Evolutionary conservation across 2,329 filamentous ascomycete species (phyloP), one percentile per base, ranked within the genome.

Genomic region (Claviceps cyperi): DNA sequence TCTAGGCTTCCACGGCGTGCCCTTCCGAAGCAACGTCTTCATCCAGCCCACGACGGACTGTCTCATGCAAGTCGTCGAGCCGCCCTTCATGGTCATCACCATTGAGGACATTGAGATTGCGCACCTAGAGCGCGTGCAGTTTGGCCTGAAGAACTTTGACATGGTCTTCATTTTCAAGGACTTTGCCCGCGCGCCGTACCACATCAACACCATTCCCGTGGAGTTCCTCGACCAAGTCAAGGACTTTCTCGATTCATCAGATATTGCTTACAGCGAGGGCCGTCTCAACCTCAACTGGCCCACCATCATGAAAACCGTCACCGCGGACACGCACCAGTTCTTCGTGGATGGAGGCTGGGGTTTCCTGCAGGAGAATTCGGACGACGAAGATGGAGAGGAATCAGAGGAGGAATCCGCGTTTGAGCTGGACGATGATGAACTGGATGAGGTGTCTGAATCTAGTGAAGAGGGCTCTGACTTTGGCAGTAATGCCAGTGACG

Each of bases 291-390:
- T 98, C 51, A 97, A 97, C 75, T 98, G 92, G 92, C 85, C 86
- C 11, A 95, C 90, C 15, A 98, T 98, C 63, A 98, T 98, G 89
- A 98, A 98, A 76, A 98, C 92, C 0, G 90, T 98, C 24, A 91
- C 86, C 19, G 83, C 85, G 37, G 90, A 98, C 63, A 87, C 92
- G 2, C 91, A 98, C 64, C 80, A 84, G 58, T 98, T 98, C 79
- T 98, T 96, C 67, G 80, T 77, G 4, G 91, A 97, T 56, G 92
- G 94, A 35, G 92, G 92, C 44, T 98, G 92, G 92, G 84, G 81
- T 1, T 97, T 98, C 77, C 66, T 98, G 52, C 82, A 83, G 49
- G 83, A 83, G 37, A 91, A 96, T 52, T 89, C 84, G 0, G 92
- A 97, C 61, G 86, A 85, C 14, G 89, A 95, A 56, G 86, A 78